A percentile compares a stretch with the other conserved stretches of the same genome.
Conservation (phyloP, 1,284 basidiomycete species). For the Heliocybe sulcata region DNA sequence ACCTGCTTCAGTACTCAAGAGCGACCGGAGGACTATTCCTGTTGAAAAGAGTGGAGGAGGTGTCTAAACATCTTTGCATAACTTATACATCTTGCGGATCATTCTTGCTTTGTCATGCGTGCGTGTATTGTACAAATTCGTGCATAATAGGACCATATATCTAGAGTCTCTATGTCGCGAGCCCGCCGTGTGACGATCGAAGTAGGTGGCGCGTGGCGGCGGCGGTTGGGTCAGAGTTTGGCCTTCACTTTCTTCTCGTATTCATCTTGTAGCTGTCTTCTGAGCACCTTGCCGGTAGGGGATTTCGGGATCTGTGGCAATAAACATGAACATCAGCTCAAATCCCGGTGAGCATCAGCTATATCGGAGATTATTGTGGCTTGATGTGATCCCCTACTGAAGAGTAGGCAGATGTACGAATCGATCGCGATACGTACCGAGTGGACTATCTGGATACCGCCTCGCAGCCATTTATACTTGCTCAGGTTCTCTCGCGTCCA, state of each 20-base stretch:
- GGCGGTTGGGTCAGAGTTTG: neutral
- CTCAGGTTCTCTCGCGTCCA: conserved; percentile 55
- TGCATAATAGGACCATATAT: neutral
- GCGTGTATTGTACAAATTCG: neutral
- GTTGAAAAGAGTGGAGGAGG: conserved; percentile 86
- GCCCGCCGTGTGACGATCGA: neutral
- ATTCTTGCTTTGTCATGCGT: neutral
- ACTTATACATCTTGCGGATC: neutral
- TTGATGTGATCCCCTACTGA: neutral
- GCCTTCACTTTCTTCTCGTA: conserved; percentile 9
- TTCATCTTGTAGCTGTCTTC: conserved; percentile 17
- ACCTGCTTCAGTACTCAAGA: conserved; percentile 32
- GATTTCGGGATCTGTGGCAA: conserved; percentile 19
- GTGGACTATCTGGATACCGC: conserved; percentile 50
- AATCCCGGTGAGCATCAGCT: neutral
- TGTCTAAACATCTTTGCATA: conserved; percentile 34
- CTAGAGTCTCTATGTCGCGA: neutral
- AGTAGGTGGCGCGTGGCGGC: neutral
- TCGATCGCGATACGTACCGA: conserved; percentile 29
- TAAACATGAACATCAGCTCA: neutral
- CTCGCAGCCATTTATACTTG: conserved; percentile 60
- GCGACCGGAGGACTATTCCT: conserved; percentile 58
- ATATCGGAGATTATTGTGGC: neutral
- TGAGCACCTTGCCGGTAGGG: conserved; percentile 19
- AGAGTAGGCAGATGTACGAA: no score